Base-by-base conservation (phyloP, 139 green algal species). In the Tetradesmus obliquus region DNA sequence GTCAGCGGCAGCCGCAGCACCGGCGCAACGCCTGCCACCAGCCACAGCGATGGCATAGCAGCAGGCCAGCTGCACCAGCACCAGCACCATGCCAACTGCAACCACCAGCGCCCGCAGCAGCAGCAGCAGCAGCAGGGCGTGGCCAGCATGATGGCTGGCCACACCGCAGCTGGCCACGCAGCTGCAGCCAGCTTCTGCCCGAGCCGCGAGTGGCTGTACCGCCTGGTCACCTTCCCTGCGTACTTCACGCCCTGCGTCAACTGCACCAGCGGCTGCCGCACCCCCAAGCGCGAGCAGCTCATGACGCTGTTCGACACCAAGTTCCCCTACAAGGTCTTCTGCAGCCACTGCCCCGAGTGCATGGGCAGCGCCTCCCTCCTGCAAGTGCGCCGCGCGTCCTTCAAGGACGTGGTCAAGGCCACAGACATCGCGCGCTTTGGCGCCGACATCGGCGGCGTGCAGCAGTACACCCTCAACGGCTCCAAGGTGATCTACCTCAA, bases 401-500 rank as follows among this genome's bases (percentile, higher is more conserved):
- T 92, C 90, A 92, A 92, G 74, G 55, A 92, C n/a, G 90, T 90
- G 9, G 90, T 92, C 32, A 92, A 92, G 45, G 90, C 90, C 24
- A 82, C 17, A 19, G 90, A 92, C 58, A 92, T 92, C 84, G 51
- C 51, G 4, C 83, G 90, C 72, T 90, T 92, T 80, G 90, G 90
- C 55, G 83, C 82, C 57, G 90, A 92, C 84, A 82, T 81, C 83
- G 45, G 55, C 83, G 90, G 90, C 24, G 83, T 92, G 22, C 90
- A 92, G 90, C 90, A 92, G 71, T 92, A 92, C 90, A 92, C 90
- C 19, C 90, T 92, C 32, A 92, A 92, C 74, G 72, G 90, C 55
- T 83, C n/a, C 90, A 92, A 92, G 84, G 84, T 92, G n/a, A 74
- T 90, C 20, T 92, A 90, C 90, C 90, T 90, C 55, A 81, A 53